Evolutionary conservation across 306 rosid species (phyloP).

Genomic region (cucumber (Cucumis sativus)): DNA sequence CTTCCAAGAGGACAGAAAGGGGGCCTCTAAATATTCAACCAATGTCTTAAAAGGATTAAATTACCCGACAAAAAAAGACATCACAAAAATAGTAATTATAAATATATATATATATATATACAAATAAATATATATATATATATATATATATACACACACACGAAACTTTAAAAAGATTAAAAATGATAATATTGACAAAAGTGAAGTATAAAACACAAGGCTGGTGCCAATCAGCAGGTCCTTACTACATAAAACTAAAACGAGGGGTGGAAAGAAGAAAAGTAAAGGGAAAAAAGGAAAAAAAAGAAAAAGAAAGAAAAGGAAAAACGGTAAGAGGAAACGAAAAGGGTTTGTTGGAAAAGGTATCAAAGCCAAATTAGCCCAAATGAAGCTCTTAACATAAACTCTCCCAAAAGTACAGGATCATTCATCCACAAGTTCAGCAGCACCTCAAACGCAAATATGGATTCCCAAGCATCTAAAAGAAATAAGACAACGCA

Average conservation of each 20-base stretch:
- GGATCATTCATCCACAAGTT: slow-evolving; percentile 12
- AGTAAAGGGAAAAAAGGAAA: not conserved
- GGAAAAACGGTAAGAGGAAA: too few species aligned
- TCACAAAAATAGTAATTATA: not conserved
- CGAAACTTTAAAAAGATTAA: not conserved
- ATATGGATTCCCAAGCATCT: slow-evolving; percentile 12
- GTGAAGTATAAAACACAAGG: not conserved
- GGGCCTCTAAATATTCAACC: too few species aligned
- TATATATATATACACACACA: too few species aligned
- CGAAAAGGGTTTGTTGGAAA: not conserved
- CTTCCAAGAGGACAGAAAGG: not conserved
- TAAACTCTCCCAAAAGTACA: slow-evolving; percentile 4
- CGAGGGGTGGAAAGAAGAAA: not conserved
- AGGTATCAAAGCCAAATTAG: not conserved
- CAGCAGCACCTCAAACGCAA: slow-evolving; percentile 11
- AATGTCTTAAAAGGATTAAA: too few species aligned
- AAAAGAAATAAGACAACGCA: slow-evolving; percentile 1
- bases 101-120: not conserved
- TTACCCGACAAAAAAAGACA: not conserved
- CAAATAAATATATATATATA: too few species aligned
- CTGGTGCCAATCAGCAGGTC: slow-evolving; percentile 1
- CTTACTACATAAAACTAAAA: not conserved
- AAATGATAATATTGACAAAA: not conserved
- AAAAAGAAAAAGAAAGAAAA: too few species aligned
- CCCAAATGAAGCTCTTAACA: slow-evolving; percentile 1